Evolutionary conservation across 768 basidiomycete species (phyloP), one percentile per base, ranked within the genome.

Genomic region (Boletus tylopilopsis): DNA sequence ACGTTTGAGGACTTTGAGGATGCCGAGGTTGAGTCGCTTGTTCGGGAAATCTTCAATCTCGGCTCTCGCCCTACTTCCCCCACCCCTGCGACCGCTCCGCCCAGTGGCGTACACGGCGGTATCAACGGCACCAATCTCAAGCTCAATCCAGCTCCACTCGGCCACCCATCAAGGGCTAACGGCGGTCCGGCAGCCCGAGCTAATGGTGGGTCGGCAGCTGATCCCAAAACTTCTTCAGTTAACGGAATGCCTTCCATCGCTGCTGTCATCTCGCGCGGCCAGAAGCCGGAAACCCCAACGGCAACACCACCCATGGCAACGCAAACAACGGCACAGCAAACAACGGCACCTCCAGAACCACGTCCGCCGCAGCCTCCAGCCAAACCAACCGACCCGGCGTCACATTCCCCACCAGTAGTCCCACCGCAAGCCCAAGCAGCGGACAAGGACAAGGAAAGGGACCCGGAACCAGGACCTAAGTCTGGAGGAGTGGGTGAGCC

Each of bases 1-100:
- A 64, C 66, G 1, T 68, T 62, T 6, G 58, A 68, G 13, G 66
- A 68, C 50, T 68, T 68, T 19, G 66, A 68, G 41, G 66, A 68
- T 3, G 27, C 11, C 0, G 56, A 69, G 5, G 56, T 68, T 1
- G 66, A 68, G 15, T 13, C 44, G 4, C 50, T 68, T 4, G 48
- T 68, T 24, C 57, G 66, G 19, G 66, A 62, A 5, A 66, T 68
- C 32, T 68, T 68, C 25, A 38, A 42, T 36, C 61, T 68, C 37
- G 58, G 54, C 11, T 41, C 61, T 25, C 68, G 68, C 22, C 59
- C 66, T 13, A 43, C 53, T 12, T 69, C 66, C 8, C 61, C 64
- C 11, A 24, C 34, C 24, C 21, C 52, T 16, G 43, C 18, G 8
- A 45, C 58, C 4, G 49, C 54, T 8, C 35, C 42, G 22, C 2